A percentile compares a stretch with the other conserved stretches of the same genome.
Conservation (phyloP, 2,329 filamentous ascomycete genomes). For the Pseudogymnoascus sp. region DNA sequence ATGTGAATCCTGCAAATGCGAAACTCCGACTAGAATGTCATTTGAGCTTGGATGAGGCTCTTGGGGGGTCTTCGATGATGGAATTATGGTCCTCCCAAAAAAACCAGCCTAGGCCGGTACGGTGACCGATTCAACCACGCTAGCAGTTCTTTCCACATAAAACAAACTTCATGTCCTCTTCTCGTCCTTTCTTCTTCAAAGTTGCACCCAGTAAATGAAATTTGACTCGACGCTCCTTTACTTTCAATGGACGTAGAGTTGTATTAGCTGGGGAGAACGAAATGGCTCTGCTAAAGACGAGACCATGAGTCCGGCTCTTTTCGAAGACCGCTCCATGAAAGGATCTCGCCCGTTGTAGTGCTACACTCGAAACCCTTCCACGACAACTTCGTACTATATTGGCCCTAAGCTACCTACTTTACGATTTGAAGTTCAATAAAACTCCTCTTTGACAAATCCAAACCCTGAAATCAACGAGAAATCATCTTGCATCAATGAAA, state of each 20-base stretch:
- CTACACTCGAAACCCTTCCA: slow-evolving; percentile 15
- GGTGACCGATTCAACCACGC: slow-evolving; percentile 17
- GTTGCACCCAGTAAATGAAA: slow-evolving; percentile 49
- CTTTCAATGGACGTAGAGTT: slow-evolving; percentile 47
- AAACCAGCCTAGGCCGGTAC: slow-evolving; percentile 20
- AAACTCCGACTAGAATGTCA: slow-evolving; percentile 14
- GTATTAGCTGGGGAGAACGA: slow-evolving; percentile 43
- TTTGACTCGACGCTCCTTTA: slow-evolving; percentile 48
- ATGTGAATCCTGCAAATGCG: slow-evolving; percentile 19
- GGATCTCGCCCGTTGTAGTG: slow-evolving; percentile 27
- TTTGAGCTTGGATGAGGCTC: slow-evolving; percentile 7
- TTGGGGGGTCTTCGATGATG: background rate
- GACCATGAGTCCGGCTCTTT: slow-evolving; percentile 24
- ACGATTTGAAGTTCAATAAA: background rate
- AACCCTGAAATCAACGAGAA: background rate
- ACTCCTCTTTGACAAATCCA: slow-evolving; percentile 1
- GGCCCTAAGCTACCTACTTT: slow-evolving; percentile 7
- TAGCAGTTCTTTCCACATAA: slow-evolving; percentile 15
- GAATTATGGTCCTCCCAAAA: slow-evolving; percentile 9
- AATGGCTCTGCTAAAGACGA: slow-evolving; percentile 30
- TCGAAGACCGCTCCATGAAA: slow-evolving; percentile 20
- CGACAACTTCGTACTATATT: background rate
- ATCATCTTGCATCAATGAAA: background rate
- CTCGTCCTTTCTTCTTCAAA: slow-evolving; percentile 40
- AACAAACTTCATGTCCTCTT: slow-evolving; percentile 15